phyloP scores from a whole-genome alignment of 208 protist species.

The Tritrichomonas foetus region DNA sequence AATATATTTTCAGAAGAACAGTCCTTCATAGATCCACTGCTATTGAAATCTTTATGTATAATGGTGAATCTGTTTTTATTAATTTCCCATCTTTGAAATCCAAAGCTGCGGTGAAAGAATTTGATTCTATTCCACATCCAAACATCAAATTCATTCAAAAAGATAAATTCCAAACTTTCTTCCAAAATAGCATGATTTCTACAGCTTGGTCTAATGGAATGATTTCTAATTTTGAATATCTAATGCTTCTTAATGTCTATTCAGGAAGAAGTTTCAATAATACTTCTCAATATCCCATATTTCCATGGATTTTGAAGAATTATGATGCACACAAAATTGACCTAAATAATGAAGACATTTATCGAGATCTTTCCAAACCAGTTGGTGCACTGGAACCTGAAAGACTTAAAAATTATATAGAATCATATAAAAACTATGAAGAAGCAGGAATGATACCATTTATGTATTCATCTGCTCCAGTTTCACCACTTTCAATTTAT shows the following conservation, averaged over 20 bases:
- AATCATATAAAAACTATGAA: not conserved
- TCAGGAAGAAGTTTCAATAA: not conserved
- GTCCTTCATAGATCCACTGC: not conserved
- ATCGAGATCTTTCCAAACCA: constrained; percentile 87
- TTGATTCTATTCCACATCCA: not conserved
- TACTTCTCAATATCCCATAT: not conserved
- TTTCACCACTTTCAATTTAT: not conserved
- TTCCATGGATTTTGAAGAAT: not conserved
- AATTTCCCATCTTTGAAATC: not conserved
- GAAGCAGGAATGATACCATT: constrained; percentile 66
- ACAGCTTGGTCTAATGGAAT: not conserved
- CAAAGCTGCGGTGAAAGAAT: not conserved
- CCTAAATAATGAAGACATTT: constrained; percentile 50
- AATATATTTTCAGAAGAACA: not conserved
- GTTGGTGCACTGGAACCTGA: constrained; percentile 75
- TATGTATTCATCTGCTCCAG: not conserved
- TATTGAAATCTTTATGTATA: not conserved
- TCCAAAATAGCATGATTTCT: not conserved
- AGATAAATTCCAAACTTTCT: not conserved
- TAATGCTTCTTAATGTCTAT: not conserved
- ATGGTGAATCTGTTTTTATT: not conserved
- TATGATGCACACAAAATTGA: not conserved
- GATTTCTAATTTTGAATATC: not conserved
- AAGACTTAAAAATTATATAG: constrained; percentile 31
- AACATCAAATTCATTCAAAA: not conserved